Evolutionary conservation across 2,329 filamentous ascomycete genomes (phyloP).

Genomic region (Aspergillus novofumigatus): DNA sequence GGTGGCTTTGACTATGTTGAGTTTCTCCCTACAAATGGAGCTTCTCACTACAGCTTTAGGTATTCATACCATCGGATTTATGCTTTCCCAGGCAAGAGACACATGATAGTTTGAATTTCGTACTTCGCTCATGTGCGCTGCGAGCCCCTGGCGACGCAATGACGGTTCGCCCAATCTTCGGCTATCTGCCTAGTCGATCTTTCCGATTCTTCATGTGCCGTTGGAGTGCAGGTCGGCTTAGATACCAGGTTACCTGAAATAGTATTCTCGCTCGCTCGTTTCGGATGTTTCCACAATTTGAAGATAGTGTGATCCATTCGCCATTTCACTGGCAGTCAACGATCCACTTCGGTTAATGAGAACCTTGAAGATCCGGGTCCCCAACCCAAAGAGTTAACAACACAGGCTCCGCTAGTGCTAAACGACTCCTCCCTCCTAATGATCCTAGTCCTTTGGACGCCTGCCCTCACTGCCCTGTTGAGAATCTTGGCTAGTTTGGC

Average conservation of each 20-base stretch:
- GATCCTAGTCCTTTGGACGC: neutral
- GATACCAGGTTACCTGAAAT: constrained; percentile 21
- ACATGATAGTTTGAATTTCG: neutral
- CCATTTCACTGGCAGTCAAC: constrained; percentile 12
- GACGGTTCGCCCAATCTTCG: neutral
- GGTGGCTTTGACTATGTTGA: neutral
- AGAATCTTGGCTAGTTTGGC: neutral
- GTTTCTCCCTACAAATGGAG: neutral
- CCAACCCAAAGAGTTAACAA: constrained; percentile 4
- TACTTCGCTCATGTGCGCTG: neutral
- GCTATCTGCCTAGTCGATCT: neutral
- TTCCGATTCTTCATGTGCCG: neutral
- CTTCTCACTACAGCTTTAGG: neutral
- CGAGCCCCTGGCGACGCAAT: neutral
- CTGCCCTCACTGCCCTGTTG: neutral
- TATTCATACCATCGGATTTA: neutral
- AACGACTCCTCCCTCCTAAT: neutral
- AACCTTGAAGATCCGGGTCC: constrained; percentile 20
- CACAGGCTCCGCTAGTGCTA: neutral
- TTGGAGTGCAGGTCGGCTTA: neutral
- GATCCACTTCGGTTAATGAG: constrained; percentile 16
- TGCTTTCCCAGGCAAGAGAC: neutral
- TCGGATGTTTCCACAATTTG: constrained; percentile 18
- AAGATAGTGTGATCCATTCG: constrained; percentile 13
- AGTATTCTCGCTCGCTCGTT: constrained; percentile 17